These are phyloP conservation scores for Neophaeococcomyces mojaviensis DNA, from an alignment of 2,329 filamentous ascomycete species.

Conservation along the genomic window DNA sequence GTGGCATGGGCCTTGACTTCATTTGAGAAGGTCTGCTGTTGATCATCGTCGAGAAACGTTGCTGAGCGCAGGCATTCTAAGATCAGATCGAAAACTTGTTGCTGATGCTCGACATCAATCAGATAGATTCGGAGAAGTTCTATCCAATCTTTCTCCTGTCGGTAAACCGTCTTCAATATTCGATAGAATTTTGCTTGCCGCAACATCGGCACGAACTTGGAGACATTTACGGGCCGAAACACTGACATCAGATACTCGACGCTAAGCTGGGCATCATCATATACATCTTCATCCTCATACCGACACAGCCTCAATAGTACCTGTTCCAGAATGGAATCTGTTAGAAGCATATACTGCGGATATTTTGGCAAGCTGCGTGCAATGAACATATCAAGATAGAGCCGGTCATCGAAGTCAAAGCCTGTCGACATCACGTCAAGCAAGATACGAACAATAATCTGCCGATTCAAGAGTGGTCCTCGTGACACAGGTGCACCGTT, in stretches of 20 bases:
- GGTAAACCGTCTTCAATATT: conserved; percentile 84
- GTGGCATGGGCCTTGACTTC: conserved; percentile 59
- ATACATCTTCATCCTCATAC: conserved; percentile 71
- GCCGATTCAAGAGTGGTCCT: conserved; percentile 54
- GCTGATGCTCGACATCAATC: conserved; percentile 70
- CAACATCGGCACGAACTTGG: conserved; percentile 68
- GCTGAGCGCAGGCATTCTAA: conserved; percentile 62
- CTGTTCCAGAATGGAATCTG: conserved; percentile 74
- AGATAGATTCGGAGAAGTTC: conserved; percentile 75
- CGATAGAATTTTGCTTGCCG: conserved; percentile 77
- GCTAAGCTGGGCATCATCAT: conserved; percentile 93
- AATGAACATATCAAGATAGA: conserved; percentile 98
- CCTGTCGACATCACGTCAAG: conserved; percentile 78
- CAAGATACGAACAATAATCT: conserved; percentile 86
- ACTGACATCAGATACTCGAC: conserved; percentile 89
- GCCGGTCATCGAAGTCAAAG: conserved; percentile 72
- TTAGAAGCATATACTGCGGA: conserved; percentile 85
- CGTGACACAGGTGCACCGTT: conserved; percentile 50
- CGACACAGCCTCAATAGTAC: conserved; percentile 76
- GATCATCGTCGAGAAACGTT: conserved; percentile 58
- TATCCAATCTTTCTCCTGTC: conserved; percentile 68
- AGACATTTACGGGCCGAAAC: conserved; percentile 80
- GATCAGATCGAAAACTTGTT: conserved; percentile 71
- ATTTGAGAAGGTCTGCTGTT: conserved; percentile 61
- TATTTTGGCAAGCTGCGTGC: conserved; percentile 94